These are phyloP conservation scores for Synura sp. DNA, from an alignment of 352 stramenopile species.

Conservation along the genomic window DNA sequence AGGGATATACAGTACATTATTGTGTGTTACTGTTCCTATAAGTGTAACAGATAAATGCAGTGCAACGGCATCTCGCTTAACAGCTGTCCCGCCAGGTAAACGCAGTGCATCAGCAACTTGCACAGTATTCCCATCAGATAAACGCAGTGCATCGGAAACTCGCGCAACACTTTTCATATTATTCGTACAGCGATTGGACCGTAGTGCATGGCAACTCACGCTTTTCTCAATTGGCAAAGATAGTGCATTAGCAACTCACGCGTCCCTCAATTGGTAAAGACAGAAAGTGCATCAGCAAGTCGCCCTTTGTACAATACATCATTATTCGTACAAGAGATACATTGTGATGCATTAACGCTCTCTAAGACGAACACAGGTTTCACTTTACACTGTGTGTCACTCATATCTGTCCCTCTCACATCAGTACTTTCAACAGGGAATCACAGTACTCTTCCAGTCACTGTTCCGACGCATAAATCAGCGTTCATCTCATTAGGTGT, in stretches of 20 bases:
- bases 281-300: neutral
- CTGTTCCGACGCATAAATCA: constrained; percentile 28
- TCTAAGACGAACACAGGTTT: constrained; percentile 26
- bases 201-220: neutral
- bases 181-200: neutral
- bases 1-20: constrained; percentile 29
- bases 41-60: too few species aligned
- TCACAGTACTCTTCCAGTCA: constrained; percentile 27
- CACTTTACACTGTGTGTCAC: constrained; percentile 28
- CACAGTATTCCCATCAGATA: neutral
- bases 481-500: neutral
- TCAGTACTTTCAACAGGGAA: constrained; percentile 28
- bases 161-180: neutral
- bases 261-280: too few species aligned
- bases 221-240: too few species aligned
- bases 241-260: too few species aligned
- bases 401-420: constrained; percentile 30
- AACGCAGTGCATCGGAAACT: too few species aligned
- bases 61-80: too few species aligned
- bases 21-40: too few species aligned
- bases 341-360: constrained; percentile 15
- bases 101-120: neutral
- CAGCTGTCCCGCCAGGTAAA: too few species aligned
- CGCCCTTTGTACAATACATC: too few species aligned
- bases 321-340: too few species aligned